Evolutionary conservation across 139 green algal genomes (phyloP), one percentile per base, ranked within the genome.

Genomic region (Edaphochlamys debaryana): DNA sequence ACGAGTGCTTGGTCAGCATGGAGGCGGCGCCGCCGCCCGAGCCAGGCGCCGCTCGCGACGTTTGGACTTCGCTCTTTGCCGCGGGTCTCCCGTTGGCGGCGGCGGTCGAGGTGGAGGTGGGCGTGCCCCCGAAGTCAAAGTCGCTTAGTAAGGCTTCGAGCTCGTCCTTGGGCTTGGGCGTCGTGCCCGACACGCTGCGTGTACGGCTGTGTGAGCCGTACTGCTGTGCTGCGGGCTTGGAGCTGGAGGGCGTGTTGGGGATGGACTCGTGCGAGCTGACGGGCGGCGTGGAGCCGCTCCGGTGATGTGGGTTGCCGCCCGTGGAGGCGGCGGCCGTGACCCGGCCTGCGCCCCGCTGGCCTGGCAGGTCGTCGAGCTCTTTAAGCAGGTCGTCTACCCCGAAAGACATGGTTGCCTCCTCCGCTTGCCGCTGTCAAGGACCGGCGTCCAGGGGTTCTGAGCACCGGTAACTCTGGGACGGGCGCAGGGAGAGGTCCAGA

Each of bases 291-390:
- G 42, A 58, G 37, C 30, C 68, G 36, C 17, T 34, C 32, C 37
- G 32, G 1, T 38, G 38, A 56, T 73, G 67, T 22, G 15, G 23
- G n/a, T 38, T n/a, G n/a, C n/a, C n/a, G n/a, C n/a, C n/a, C n/a
- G n/a, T n/a, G n/a, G n/a, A n/a, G n/a, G n/a, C n/a, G n/a, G n/a
- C n/a, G n/a, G n/a, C n/a, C n/a, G n/a, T n/a, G n/a, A n/a, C n/a
- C n/a, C n/a, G n/a, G n/a, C n/a, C n/a, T n/a, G n/a, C n/a, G n/a
- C n/a, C n/a, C n/a, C n/a, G n/a, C n/a, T n/a, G n/a, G 1, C 76
- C 76, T 9, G 85, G 85, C 22, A 89, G 40, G 66, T 89, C 85
- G 48, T 84, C 72, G 5, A 89, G 70, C 41, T 89, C 85, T 41
- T 84, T 83, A 17, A 89, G 67, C 37, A 89, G 62, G 36, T 89